Conservation (phyloP, 768 basidiomycete species). For the Pilatotrama ljubarskyi region DNA sequence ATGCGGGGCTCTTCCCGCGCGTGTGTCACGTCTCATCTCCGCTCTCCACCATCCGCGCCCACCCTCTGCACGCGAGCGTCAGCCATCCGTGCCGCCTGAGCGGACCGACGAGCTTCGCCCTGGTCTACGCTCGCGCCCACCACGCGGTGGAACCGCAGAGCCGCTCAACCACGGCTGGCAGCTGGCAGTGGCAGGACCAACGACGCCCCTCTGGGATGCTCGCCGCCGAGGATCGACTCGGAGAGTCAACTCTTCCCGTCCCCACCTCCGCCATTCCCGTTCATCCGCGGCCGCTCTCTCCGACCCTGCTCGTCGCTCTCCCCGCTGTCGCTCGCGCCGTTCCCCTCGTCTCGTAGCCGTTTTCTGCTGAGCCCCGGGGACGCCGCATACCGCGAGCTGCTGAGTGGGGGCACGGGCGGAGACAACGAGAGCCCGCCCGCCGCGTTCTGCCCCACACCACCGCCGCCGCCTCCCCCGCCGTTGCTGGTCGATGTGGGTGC, state of each 20-base stretch:
- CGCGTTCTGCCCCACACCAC: too few species aligned
- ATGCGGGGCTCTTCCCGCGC: neutral
- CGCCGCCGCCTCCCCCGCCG: neutral
- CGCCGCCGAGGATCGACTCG: neutral
- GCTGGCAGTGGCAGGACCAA: neutral
- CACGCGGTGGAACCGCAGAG: neutral
- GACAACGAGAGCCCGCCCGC: conserved; percentile 12
- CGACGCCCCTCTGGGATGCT: neutral
- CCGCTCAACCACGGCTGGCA: neutral
- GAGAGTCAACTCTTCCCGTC: conserved; percentile 9
- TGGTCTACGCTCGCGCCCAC: neutral
- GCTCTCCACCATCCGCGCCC: neutral
- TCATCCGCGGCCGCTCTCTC: neutral
- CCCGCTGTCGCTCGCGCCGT: conserved; percentile 9
- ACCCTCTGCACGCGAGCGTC: neutral
- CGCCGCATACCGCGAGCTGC: conserved; percentile 19
- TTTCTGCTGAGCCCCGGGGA: conserved; percentile 20
- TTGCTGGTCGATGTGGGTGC: neutral
- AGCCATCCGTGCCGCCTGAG: too few species aligned
- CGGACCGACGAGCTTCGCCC: neutral
- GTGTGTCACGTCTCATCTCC: neutral
- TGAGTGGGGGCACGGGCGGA: conserved; percentile 19
- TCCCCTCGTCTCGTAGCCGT: conserved; percentile 22
- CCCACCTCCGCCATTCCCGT: neutral
- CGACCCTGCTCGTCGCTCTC: conserved; percentile 11